Evolutionary conservation across 306 rosid species (phyloP).

Genomic region (Cicer arietinum): DNA sequence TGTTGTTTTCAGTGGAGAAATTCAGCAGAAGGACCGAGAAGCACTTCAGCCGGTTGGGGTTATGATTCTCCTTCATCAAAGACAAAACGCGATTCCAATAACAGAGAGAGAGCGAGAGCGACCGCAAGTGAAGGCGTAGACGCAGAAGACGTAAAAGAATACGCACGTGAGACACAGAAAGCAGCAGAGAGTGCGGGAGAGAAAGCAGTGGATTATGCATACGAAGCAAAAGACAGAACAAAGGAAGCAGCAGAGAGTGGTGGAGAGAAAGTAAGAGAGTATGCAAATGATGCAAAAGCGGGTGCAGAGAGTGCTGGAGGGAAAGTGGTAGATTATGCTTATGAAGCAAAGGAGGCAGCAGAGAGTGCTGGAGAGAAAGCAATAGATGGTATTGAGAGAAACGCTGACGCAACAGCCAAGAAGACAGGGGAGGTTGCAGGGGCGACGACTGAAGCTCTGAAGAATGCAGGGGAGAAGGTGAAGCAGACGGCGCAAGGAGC

Average conservation of each 20-base stretch:
- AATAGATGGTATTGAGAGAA: too few species aligned
- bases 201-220: slow-evolving; percentile 36
- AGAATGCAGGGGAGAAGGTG: slow-evolving; percentile 51
- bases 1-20: slow-evolving; percentile 52
- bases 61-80: slow-evolving; percentile 25
- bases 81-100: slow-evolving; percentile 41
- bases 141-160: slow-evolving; percentile 23
- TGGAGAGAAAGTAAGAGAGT: slow-evolving; percentile 39
- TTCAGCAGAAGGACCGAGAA: slow-evolving; percentile 40
- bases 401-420: slow-evolving; percentile 42
- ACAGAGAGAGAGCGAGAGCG: slow-evolving; percentile 47
- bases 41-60: slow-evolving; percentile 44
- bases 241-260: slow-evolving; percentile 37
- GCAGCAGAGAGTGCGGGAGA: slow-evolving; percentile 27
- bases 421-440: slow-evolving; percentile 44
- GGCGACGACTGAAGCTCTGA: slow-evolving; percentile 39
- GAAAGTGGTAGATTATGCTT: not conserved
- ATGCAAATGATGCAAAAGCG: slow-evolving; percentile 44
- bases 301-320: slow-evolving; percentile 47
- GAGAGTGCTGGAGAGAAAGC: too few species aligned
- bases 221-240: slow-evolving; percentile 39
- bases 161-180: not conserved
- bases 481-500: slow-evolving; percentile 52
- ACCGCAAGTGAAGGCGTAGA: slow-evolving; percentile 42
- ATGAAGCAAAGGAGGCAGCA: slow-evolving; percentile 42